Percentiles rank a stretch among this genome's conserved stretches.
phyloP scores from a whole-genome alignment of 805 yeast species.

The Kluyveromyces siamensis region DNA sequence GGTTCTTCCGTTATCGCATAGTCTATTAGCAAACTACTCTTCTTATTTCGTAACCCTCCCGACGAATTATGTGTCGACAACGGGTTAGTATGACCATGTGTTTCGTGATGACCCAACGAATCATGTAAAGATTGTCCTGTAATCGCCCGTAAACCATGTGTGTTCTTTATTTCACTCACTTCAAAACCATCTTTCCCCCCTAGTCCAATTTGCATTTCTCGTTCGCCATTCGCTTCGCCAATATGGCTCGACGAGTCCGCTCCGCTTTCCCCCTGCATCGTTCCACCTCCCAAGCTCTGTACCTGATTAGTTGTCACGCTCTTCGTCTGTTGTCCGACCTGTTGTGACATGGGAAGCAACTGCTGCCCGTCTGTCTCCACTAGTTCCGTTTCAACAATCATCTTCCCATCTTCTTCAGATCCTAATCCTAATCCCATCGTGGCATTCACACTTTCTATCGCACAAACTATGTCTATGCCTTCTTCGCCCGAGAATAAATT shows the following conservation, averaged over 20 bases:
- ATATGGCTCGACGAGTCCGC: neutral
- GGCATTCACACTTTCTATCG: neutral
- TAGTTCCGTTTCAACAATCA: slow-evolving; percentile 57
- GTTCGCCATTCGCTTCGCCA: neutral
- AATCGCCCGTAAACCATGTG: neutral
- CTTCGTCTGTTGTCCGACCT: slow-evolving; percentile 6
- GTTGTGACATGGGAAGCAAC: slow-evolving; percentile 25
- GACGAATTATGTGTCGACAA: slow-evolving; percentile 21
- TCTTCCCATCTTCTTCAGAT: slow-evolving; percentile 25
- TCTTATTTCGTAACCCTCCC: slow-evolving; percentile 28
- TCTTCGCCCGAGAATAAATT: neutral
- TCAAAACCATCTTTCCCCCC: neutral
- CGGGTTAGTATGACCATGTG: slow-evolving; percentile 13
- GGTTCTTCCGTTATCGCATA: neutral
- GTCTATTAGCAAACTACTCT: slow-evolving; percentile 27
- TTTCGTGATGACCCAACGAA: neutral
- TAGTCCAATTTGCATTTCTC: neutral
- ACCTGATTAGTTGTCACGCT: no score
- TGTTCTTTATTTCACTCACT: neutral
- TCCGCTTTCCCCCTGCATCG: neutral
- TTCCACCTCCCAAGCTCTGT: neutral
- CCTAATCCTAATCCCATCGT: slow-evolving; percentile 2
- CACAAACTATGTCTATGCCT: neutral
- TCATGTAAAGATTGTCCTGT: neutral
- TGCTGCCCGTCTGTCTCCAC: slow-evolving; percentile 38